phyloP scores from a whole-genome alignment of 257 asterid species.

The Linaria vulgaris region DNA sequence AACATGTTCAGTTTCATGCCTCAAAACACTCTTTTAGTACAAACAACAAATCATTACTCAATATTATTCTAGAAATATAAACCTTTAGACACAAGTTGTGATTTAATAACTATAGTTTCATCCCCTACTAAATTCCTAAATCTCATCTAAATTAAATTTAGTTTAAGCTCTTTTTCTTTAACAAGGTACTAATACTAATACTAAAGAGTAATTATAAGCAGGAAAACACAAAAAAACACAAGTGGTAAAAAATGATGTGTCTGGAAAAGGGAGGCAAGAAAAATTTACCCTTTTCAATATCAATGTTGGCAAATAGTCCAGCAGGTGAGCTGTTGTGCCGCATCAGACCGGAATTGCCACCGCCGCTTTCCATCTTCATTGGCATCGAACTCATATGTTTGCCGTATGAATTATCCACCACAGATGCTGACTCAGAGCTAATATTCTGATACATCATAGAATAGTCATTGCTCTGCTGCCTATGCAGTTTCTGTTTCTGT shows the following conservation, averaged over 20 bases:
- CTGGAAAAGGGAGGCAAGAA: background rate
- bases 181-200: too few relatives aligned
- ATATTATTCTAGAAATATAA: background rate
- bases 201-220: background rate
- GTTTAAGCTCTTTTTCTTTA: too few relatives aligned
- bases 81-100: too few relatives aligned
- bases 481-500: conserved; percentile 28
- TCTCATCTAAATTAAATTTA: too few relatives aligned
- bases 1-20: conserved; percentile 29
- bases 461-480: conserved; percentile 34
- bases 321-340: conserved; percentile 88
- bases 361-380: conserved; percentile 40
- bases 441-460: conserved; percentile 32
- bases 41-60: background rate
- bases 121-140: too few relatives aligned
- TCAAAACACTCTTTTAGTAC: background rate
- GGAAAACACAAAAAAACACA: background rate
- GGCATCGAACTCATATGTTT: conserved; percentile 5
- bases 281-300: conserved; percentile 49
- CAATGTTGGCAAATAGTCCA: conserved; percentile 56
- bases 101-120: too few relatives aligned
- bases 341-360: conserved; percentile 46
- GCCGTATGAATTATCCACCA: conserved; percentile 27
- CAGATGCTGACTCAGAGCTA: conserved; percentile 26
- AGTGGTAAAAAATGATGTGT: background rate